These are phyloP conservation scores for Lycium barbarum DNA, from an alignment of 257 asterid species.

Conservation along the genomic window DNA sequence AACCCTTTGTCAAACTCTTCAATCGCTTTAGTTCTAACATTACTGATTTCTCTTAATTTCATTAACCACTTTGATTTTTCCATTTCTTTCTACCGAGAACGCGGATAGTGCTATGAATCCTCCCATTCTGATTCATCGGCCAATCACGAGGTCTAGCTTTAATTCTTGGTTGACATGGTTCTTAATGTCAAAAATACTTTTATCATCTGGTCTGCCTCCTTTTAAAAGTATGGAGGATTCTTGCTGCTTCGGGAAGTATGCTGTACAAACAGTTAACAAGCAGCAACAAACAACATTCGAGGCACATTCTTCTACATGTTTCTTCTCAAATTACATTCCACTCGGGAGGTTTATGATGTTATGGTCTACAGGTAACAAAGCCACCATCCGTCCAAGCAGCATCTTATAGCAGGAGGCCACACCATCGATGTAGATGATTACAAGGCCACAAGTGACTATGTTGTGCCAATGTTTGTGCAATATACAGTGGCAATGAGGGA, in stretches of 20 bases:
- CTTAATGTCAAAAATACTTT: background rate
- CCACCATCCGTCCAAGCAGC: slow-evolving; percentile 34
- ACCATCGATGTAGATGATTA: slow-evolving; percentile 49
- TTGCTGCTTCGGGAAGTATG: slow-evolving; percentile 50
- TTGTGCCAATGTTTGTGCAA: slow-evolving; percentile 71
- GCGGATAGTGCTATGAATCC: slow-evolving; percentile 39
- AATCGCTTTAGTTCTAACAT: background rate
- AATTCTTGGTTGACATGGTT: slow-evolving; percentile 19
- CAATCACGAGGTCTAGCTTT: slow-evolving; percentile 66
- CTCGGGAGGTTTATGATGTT: background rate
- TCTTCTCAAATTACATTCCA: no score
- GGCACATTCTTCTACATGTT: slow-evolving; percentile 37
- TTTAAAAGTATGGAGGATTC: background rate
- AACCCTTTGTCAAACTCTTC: slow-evolving; percentile 47
- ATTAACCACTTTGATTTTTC: background rate
- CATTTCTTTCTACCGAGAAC: slow-evolving; percentile 44
- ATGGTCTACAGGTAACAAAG: slow-evolving; percentile 41
- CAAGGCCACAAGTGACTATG: slow-evolving; percentile 40
- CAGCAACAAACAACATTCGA: slow-evolving; percentile 43
- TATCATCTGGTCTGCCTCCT: slow-evolving; percentile 21
- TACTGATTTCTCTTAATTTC: background rate
- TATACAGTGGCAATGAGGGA: slow-evolving; percentile 76
- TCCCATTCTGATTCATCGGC: slow-evolving; percentile 46
- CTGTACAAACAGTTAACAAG: slow-evolving; percentile 62
- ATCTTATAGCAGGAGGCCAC: slow-evolving; percentile 42